Base-by-base conservation (phyloP, 768 basidiomycete species). In the Rickenella mellea region DNA sequence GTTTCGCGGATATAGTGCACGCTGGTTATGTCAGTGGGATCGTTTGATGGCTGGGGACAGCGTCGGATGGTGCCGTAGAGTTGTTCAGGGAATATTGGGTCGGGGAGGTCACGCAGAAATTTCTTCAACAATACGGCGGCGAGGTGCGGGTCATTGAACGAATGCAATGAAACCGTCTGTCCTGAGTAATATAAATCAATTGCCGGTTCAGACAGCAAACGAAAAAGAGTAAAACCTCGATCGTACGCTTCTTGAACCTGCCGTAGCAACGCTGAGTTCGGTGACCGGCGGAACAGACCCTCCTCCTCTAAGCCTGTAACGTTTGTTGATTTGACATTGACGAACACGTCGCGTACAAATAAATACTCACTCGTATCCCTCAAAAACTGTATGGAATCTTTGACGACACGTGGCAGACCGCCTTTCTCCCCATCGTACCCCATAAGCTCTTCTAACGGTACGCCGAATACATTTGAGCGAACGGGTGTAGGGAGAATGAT, bases 61-160 rank as follows among this genome's bases (percentile, higher is more conserved):
- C 71, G 69, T 27, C 70, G 71, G 29, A 91, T 76, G 27, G 67
- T 41, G 5, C 76, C 68, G 57, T 89, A 91, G 11, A 80, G 57
- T 5, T 54, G 57, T 59, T 87, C 85, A 0, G 81, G 74, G 49
- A 92, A 85, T n/a, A 86, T 61, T 3, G 89, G 83, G 39, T 76
- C 70, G 2, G 86, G 85, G 1, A 92, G 65, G 57, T 89, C 85
- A 27, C 85, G 74, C 20, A 92, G 62, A 55, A 83, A 90, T 55
- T 87, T 89, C 66, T 92, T 91, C 42, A 92, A 62, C 27, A 92
- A 67, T 1, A 91, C 89, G 7, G 89, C 86, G 3, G 86, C 84
- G 1, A 92, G 70, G 58, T 86, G 72, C 5, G 85, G 80, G 51
- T 90, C 87, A 0, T 69, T 71, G 52, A 85, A 90, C 2, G 69